Evolutionary conservation across 345 rosid genomes (phyloP), one percentile per base, ranked within the genome.

Genomic region (Arabidopsis arenosa): DNA sequence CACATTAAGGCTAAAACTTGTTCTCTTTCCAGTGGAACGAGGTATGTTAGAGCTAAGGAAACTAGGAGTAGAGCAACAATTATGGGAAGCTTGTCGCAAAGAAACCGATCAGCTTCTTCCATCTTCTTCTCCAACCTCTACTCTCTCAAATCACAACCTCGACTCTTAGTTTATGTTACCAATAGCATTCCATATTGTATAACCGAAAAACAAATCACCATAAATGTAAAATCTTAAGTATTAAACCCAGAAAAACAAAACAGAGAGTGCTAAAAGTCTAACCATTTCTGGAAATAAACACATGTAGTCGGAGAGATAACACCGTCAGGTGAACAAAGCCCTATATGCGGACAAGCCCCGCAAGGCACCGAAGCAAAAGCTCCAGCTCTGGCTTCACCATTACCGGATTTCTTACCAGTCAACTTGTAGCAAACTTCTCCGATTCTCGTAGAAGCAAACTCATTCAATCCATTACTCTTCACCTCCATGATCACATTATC

Each of bases 21-120:
- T 13, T 59, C 9, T 15, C 4, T 21, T 44, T 48, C 70, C 86
- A 93, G 98, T 91, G 64, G 92, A 93, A 79, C 79, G 97, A 69
- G 96, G 93, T 6, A 68, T 89, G 69, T 36, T 81, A 71, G 97
- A 91, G 85, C 84, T 93, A 75, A 82, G 88, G 87, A 93, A 93
- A 82, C 83, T 93, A 75, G 89, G 92, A 66, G 86, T 93, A 59
- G 96, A 93, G 78, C 93, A 85, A 63, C 96, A 88, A 71, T 81
- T 93, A 3, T 93, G 98, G 97, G 93, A 89, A 88, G 93, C 97
- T 26, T 89, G 93, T 71, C 84, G 98, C 70, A 86, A 72, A 79
- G 93, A 87, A 75, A 86, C 79, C 44, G 90, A 86, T 66, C 84
- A 75, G 14, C 80, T 10, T 17, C 32, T 2, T 12, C 75, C 72